Percentiles rank a stretch among this genome's conserved stretches.
phyloP scores from a whole-genome alignment of 257 asterid genomes.

The Haberlea rhodopensis region DNA sequence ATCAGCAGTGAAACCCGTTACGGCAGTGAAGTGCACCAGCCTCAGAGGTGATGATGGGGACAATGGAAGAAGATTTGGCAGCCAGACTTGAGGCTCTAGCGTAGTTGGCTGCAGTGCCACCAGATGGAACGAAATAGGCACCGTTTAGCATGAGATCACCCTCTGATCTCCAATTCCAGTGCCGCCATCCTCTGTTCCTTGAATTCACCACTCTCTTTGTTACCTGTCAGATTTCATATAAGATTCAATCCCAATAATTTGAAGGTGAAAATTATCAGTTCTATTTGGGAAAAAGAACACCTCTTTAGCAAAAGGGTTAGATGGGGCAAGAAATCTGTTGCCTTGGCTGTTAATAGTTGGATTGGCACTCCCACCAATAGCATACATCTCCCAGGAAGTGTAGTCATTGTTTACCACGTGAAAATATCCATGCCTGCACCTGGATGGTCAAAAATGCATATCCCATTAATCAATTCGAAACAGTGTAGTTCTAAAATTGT shows the following conservation, averaged over 20 bases:
- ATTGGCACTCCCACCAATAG: constrained; percentile 54
- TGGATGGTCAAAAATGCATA: constrained; percentile 15
- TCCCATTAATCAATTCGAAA: neutral
- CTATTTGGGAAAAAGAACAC: constrained; percentile 11
- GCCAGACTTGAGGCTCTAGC: constrained; percentile 50
- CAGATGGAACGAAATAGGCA: constrained; percentile 45
- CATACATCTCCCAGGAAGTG: constrained; percentile 58
- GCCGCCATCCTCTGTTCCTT: constrained; percentile 30
- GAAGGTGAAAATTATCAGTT: neutral
- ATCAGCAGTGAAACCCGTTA: constrained; percentile 37
- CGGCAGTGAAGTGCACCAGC: constrained; percentile 50
- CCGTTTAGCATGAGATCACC: constrained; percentile 52
- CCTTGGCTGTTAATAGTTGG: constrained; percentile 65
- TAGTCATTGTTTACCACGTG: constrained; percentile 59
- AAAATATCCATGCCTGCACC: constrained; percentile 56
- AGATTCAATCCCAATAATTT: neutral
- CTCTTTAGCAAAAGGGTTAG: constrained; percentile 45
- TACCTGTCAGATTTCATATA: constrained; percentile 23
- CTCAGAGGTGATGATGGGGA: constrained; percentile 36
- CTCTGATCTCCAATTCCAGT: constrained; percentile 62
- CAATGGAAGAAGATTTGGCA: constrained; percentile 41
- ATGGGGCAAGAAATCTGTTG: constrained; percentile 49
- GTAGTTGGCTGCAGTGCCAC: constrained; percentile 34
- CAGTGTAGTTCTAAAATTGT: neutral
- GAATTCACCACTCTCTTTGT: constrained; percentile 37